Conservation (phyloP, 2,329 filamentous ascomycete species). For the Cladosporium sp. region DNA sequence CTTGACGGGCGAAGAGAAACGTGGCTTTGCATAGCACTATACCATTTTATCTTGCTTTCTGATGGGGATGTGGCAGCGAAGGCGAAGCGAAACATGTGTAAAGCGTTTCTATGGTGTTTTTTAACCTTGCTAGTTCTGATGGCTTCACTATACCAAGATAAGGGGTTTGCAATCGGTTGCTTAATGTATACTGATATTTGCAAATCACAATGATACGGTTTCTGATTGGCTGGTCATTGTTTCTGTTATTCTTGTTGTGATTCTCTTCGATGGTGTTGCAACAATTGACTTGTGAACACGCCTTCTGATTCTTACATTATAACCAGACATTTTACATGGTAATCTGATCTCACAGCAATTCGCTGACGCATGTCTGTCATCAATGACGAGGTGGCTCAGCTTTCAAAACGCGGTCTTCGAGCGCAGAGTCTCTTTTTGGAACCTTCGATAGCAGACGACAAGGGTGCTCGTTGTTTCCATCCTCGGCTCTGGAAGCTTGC, state of each 20-base stretch:
- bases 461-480: not conserved
- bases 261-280: not conserved
- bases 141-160: conserved; percentile 7
- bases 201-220: not conserved
- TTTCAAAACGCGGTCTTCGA: not conserved
- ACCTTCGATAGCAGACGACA: not conserved
- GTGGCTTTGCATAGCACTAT: conserved; percentile 25
- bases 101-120: conserved; percentile 9
- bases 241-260: not conserved
- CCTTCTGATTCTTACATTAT: not conserved
- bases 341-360: not conserved
- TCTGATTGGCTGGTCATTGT: not conserved
- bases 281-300: not conserved
- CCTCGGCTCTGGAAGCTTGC: not conserved
- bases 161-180: not conserved
- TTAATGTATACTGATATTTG: not conserved
- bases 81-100: conserved; percentile 16
- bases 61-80: conserved; percentile 12
- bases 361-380: not conserved
- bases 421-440: not conserved
- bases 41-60: conserved; percentile 24
- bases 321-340: no score
- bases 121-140: not conserved
- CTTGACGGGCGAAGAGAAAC: conserved; percentile 15
- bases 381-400: conserved; percentile 2